Evolutionary conservation across 345 rosid species (phyloP).

Genomic region (Eucalyptus cladocalyx): DNA sequence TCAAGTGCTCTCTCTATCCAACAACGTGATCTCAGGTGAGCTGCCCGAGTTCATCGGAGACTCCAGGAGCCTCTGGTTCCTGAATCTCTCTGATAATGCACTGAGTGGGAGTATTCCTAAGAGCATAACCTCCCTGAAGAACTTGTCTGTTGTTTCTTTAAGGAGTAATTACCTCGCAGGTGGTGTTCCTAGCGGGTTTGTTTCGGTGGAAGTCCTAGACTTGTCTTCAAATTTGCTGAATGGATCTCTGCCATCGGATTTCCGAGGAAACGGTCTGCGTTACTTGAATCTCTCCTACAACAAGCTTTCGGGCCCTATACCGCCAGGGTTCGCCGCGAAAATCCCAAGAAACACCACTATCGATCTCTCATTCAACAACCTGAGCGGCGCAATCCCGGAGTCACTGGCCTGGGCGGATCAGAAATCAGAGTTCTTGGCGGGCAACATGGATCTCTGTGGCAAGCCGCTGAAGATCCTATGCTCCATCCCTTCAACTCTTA

Average conservation of each 20-base stretch:
- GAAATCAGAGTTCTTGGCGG: slow-evolving; percentile 38
- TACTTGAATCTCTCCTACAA: slow-evolving; percentile 73
- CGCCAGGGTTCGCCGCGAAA: slow-evolving; percentile 41
- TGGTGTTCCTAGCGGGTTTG: slow-evolving; percentile 38
- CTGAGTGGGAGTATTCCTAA: slow-evolving; percentile 51
- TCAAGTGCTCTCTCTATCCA: not conserved
- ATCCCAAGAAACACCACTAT: slow-evolving; percentile 43
- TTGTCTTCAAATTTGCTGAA: slow-evolving; percentile 77
- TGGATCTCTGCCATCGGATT: slow-evolving; percentile 45
- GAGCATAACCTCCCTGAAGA: slow-evolving; percentile 29
- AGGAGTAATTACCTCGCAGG: slow-evolving; percentile 56
- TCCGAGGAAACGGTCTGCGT: slow-evolving; percentile 40
- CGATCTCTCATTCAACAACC: slow-evolving; percentile 79
- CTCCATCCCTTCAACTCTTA: slow-evolving; percentile 62
- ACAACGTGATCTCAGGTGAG: slow-evolving; percentile 21
- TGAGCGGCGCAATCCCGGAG: slow-evolving; percentile 72
- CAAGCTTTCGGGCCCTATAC: slow-evolving; percentile 48
- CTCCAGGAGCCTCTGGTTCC: slow-evolving; percentile 26
- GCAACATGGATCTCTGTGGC: slow-evolving; percentile 69
- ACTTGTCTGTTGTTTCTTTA: slow-evolving; percentile 56
- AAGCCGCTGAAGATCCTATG: slow-evolving; percentile 73
- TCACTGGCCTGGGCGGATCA: slow-evolving; percentile 44
- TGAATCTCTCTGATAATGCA: slow-evolving; percentile 79
- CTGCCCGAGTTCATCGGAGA: slow-evolving; percentile 32
- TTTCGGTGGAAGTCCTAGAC: slow-evolving; percentile 45